Evolutionary conservation across 1,284 basidiomycete species (phyloP), one percentile per base, ranked within the genome.

Genomic region (Tilletia indica): DNA sequence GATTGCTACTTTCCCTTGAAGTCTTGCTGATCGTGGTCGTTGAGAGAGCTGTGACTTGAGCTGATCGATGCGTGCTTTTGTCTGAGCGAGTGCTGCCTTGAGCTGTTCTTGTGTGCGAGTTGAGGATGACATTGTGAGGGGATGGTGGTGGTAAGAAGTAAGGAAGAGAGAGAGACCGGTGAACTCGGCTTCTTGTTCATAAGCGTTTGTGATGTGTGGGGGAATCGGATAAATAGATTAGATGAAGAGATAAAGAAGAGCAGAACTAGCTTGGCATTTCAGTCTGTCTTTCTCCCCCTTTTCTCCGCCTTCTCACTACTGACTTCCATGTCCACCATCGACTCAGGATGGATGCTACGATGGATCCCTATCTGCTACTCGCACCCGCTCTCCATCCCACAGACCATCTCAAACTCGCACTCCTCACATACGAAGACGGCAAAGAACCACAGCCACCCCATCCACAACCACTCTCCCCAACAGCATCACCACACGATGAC

Each of bases 1-100:
- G 76, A 97, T 88, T 80, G 91, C 93, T n/a, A 95, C 92, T 85
- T 94, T 96, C 76, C 88, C 90, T 78, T 88, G 87, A 76, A 96
- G 87, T 75, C 89, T 88, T 21, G 85, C 86, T 54, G 87, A 86
- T 48, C 90, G 87, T 42, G 90, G 87, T 42, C 88, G 80, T 21
- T 84, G 86, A 68, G 87, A 84, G 34, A 94, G 87, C 74, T 94
- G 93, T 0, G 88, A 87, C 80, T 90, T 90, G 71, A 94, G 90
- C 77, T 88, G 88, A 69, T 89, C 85, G 54, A 94, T 86, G 25
- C 93, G 72, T 16, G 38, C 36, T 36, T 39, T 34, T 25, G 61
- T 64, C 61, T 64, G 61, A 12, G 61, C 61, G 16, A 64, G 61
- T 25, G 56, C 56, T 31, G 12, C 12, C 5, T 58, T 34, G 6